Base-by-base conservation (phyloP, 2,329 filamentous ascomycete species). In the Verticillium klebahnii region DNA sequence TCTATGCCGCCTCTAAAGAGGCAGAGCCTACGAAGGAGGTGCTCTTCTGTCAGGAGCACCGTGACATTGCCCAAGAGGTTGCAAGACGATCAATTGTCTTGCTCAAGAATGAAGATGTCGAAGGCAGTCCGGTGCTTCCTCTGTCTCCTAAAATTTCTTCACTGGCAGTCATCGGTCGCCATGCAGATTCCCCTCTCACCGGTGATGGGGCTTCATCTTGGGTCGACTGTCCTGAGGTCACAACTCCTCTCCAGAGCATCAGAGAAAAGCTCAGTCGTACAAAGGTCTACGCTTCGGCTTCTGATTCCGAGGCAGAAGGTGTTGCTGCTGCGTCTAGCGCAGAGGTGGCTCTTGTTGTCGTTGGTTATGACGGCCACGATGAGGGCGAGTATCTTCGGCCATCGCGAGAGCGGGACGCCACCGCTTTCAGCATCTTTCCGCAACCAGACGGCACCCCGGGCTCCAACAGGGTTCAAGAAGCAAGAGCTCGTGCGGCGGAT, bases 41-140 rank as follows among this genome's bases (percentile, higher is more conserved):
- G 12, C 63, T 69, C 2, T 68, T 69, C 23, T 66, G 63, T 19
- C 34, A 63, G 1, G 63, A 68, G 32, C 67, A 68, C 54, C 59
- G 64, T 1, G 14, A 57, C 1, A 60, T 69, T 12, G 66, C 68
- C 0, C 25, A 55, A 3, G 67, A 67, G 34, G 61, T 61, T 1
- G 65, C 66, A 2, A 17, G 25, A 6, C 61, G 63, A 32, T 65
- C 68, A 8, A 68, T 68, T 59, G 66, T 69, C 0, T 25, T 69
- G n/a, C 56, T 69, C 6, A 67, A 66, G 64, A 69, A 69, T 32
- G 34, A 64, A 0, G 2, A 4, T 0, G 14, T 67, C 7, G 29
- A 62, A 1, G 56, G 40, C 0, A 19, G 1, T 3, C 59, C 62
- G 0, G 4, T 64, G 0, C 61, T 68, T 0, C 64, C 67, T 0